Evolutionary conservation across 1,139 yeast species (phyloP), one percentile per base, ranked within the genome.

Genomic region (Suzukiozyma palmioleophila): DNA sequence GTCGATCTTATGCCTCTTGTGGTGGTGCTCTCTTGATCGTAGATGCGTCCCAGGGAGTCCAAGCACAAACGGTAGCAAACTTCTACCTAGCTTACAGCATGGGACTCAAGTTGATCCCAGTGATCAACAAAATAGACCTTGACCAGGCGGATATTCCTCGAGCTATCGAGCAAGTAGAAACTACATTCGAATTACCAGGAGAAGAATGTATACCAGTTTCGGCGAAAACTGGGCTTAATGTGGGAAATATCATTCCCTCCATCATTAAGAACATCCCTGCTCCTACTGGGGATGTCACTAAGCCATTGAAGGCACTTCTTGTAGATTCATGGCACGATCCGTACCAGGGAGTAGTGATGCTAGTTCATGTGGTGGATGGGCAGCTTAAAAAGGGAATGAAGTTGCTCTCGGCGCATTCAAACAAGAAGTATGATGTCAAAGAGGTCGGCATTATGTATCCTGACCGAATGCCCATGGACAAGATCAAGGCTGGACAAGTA

Each of bases 291-390:
- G 61, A 66, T 12, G 46, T 59, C 0, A 52, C 57, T 1, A 63
- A 61, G 3, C 95, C 95, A 0, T 69, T 90, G 43, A 75, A 88
- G 50, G 86, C 90, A 1, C 71, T 92, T 38, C 67, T 92, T 40
- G 96, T 92, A 8, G 98, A 92, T 58, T 90, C 97, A 2, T 92
- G 98, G 98, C 94, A 89, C 57, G 97, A 92, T 57, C 75, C 88
- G 2, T 92, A 88, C 52, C 76, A 87, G 5, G 98, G 98, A 2
- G 97, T 92, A n/a, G 89, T 92, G 3, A 73, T 90, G 67, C 65
- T 92, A 38, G 84, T 92, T 1, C 79, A 87, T 53, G 77, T 90
- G 7, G 95, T 84, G 2, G 97, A 90, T 59, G 98, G 98, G 1
- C 56, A 62, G 5, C 66, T 90, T 14, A 75, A 75, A 46, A 81